Evolutionary conservation across 176 grass and related monocot species (phyloP).

Genomic region (Avena eriantha): DNA sequence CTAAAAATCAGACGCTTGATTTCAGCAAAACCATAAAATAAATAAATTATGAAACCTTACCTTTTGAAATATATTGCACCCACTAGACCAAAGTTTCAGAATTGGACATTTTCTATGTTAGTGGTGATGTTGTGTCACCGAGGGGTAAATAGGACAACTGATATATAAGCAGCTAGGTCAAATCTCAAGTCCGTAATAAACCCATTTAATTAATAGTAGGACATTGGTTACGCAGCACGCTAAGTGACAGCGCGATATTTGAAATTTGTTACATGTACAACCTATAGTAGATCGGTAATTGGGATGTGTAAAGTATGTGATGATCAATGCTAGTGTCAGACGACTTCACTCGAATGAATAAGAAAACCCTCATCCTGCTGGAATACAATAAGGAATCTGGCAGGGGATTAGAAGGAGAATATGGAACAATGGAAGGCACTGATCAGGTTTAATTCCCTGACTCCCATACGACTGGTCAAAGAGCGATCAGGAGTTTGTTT

Average conservation of each 20-base stretch:
- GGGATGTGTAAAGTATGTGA: constrained; percentile 52
- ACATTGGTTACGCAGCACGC: constrained; percentile 19
- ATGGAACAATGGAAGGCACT: constrained; percentile 50
- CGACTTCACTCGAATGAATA: constrained; percentile 25
- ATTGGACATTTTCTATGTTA: neutral
- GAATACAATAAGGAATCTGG: constrained; percentile 38
- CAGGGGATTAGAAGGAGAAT: constrained; percentile 66
- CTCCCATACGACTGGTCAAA: constrained; percentile 47
- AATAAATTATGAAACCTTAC: no score
- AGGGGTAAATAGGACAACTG: neutral
- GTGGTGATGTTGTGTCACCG: neutral
- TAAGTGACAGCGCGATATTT: constrained; percentile 37
- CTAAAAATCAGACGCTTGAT: no score
- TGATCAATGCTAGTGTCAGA: constrained; percentile 33
- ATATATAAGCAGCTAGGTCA: constrained; percentile 4
- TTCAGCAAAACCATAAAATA: no score
- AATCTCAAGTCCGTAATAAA: constrained; percentile 2
- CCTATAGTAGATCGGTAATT: constrained; percentile 28
- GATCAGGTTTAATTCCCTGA: constrained; percentile 45
- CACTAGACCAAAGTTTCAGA: neutral
- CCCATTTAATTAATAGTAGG: neutral
- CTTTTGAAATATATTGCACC: neutral
- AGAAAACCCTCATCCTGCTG: constrained; percentile 21
- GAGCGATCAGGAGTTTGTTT: neutral
- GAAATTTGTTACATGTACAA: constrained; percentile 22